Evolutionary conservation across 176 grass and related monocot species (phyloP), one percentile per base, ranked within the genome.

Genomic region (Oryza meyeriana): DNA sequence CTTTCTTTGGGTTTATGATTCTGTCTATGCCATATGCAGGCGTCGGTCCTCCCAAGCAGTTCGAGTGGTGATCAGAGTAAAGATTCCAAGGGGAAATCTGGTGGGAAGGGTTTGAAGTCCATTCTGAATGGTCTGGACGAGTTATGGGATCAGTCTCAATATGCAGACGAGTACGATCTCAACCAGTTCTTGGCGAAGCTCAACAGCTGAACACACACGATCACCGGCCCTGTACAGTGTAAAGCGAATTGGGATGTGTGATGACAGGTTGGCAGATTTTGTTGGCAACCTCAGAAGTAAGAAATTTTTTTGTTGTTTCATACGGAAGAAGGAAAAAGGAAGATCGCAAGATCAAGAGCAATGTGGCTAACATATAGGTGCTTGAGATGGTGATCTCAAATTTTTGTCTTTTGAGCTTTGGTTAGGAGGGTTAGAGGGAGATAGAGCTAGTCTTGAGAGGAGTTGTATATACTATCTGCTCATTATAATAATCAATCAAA

Each of bases 121-220:
- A 90, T 99, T 75, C 69, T 99, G 27, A 94, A 71, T 82, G 96
- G 93, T 22, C 79, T 99, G 24, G 93, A 85, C 9, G 93, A 99
- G 40, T 83, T 99, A 44, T 99, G 96, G 96, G 96, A 99, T 75
- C 91, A 95, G 78, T 99, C 96, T 13, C 96, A 95, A 73, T 99
- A 99, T 36, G 71, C 85, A 48, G 85, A 99, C 2, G 96, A 99
- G 69, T 94, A 92, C 39, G 92, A 99, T 75, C 66, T 99, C 61
- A 93, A 84, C 64, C 93, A 90, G 40, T 99, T 99, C 80, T 81
- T 94, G 74, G 72, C 80, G 40, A 95, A 87, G 77, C 93, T 99
- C 52, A 92, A 95, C 44, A 85, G 93, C 78, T 95, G 86, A 99
- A 72, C 35, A 34, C 35, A 34, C 72, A 52, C 64, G 11, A 36